Base-by-base conservation (phyloP, 805 yeast genomes). In the Limtongia smithiae region DNA sequence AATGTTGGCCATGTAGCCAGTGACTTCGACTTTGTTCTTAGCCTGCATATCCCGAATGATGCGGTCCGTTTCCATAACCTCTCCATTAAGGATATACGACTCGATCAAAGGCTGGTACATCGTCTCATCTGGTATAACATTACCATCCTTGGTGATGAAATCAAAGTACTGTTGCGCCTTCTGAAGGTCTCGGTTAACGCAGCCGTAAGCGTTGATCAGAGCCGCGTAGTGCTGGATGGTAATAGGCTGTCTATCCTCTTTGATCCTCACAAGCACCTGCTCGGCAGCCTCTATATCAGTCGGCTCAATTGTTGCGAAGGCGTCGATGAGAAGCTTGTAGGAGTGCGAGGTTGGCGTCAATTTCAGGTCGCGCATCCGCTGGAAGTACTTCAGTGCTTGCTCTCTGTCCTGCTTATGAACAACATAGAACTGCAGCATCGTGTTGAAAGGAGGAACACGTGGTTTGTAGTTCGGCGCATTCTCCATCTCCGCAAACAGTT, bases 41-140 rank as follows among this genome's bases (percentile, higher is more conserved):
- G 55, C 50, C 71, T 20, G 33, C 55, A 50, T 50, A 3, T 25
- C 37, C 24, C 18, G 5, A 9, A 50, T 15, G 18, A 50, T 41
- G n/a, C 43, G 40, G 15, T 55, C 56, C 1, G 69, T 60, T 27
- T 64, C 68, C 3, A 53, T 41, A n/a, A 62, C 60, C 32, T 49
- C 44, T 11, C 62, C 65, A 48, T 68, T 70, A 27, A 60, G 64
- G 14, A 68, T 66, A 46, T 68, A 71, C 1, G 70, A 63, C 51
- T 70, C 73, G 27, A 71, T 49, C 39, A 71, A 48, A 0, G 75
- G 71, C 50, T 66, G 67, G 60, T 70, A 71, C 36, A 72, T 62
- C 32, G 55, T 58, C 46, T 62, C 60, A 50, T 68, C 74, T 2
- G 75, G 74, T 6, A 55, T 54, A 1, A 68, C 63, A 9, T 66